Evolutionary conservation across 2,329 filamentous ascomycete genomes (phyloP), one percentile per base, ranked within the genome.

Genomic region (Fusarium nisikadoi): DNA sequence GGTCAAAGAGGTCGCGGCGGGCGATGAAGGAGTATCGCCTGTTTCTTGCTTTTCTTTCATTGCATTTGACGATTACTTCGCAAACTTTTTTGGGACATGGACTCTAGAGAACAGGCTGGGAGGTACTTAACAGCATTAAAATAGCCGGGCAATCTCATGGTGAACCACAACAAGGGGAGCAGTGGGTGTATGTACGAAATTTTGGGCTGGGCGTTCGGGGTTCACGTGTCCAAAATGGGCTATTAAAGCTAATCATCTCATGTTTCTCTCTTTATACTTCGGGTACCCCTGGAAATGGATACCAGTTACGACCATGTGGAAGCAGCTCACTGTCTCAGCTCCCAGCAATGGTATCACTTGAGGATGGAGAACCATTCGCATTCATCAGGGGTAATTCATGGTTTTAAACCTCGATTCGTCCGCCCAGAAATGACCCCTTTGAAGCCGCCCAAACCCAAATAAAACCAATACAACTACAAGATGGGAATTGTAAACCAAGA

Each of bases 391-490:
- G 62, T 45, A 63, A 60, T 68, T 66, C 54, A 43, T 67, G 43
- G 71, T 71, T 73, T 73, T 73, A 60, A 67, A 54, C 45, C 57
- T 62, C 55, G 36, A 49, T 66, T 57, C 56, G 46, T 71, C 70
- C 67, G 39, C 47, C 50, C 35, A 63, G 45, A 47, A 46, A 57
- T 31, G 35, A 49, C 50, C 67, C 60, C 43, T 55, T 56, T 60
- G 53, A 61, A 61, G n/a, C 59, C 46, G 46, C 61, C 57, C 23
- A 47, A 42, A 41, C 35, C 23, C 43, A 65, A 47, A 62, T 62
- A 42, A 70, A 62, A 63, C 70, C 57, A 59, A 60, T 77, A 73
- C 64, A 75, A 70, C 69, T 76, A 77, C 72, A 77, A 62, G 53
- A 67, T 65, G 50, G 65, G 62, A 70, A 53, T 65, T 66, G 49